Evolutionary conservation across 176 grass and related monocot genomes (phyloP), one percentile per base, ranked within the genome.

Genomic region (Themeda triandra): DNA sequence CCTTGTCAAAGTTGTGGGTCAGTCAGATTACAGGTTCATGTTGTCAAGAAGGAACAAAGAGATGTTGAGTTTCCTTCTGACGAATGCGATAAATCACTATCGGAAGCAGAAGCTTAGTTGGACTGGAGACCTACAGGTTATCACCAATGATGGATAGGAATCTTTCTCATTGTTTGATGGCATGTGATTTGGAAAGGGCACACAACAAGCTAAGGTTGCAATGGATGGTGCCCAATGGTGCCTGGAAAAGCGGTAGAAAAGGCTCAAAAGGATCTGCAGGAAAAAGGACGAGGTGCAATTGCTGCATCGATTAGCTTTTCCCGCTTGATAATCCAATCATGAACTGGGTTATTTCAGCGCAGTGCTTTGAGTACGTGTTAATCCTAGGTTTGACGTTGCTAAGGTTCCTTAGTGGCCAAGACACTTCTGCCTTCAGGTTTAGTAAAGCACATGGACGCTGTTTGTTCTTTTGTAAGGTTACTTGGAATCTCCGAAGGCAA

Each of bases 401-500:
- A 18, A 31, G 69, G 13, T 85, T 89, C 49, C 77, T 89, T 85
- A 76, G 37, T 85, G 29, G 37, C 36, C 62, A 85, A 89, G 82
- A 85, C 19, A 89, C 60, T 84, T 71, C 23, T 28, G 39, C 39
- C 39, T 71, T 80, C 45, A 48, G 69, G 17, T 66, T 44, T 10
- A 39, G 69, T 30, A 80, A 89, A 68, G 69, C 15, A 73, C 15
- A 73, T 4, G 56, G 33, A 8, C 28, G 14, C 2, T 56, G 53
- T 56, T 36, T 45, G 39, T 21, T 80, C 73, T 19, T 84, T 64
- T 40, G 69, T 35, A 74, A 66, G 68, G 27, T 84, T 59, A 48
- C 76, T 80, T 84, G 82, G 69, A 30, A 89, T 89, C 82, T 69
- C 60, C 28, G 69, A 82, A 74, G 75, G 59, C 35, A 84, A 80